Percentiles rank a stretch among this genome's conserved stretches.
These are phyloP conservation scores for Aegilops bicornis DNA, from an alignment of 176 grass and related monocot genomes.

Conservation along the genomic window DNA sequence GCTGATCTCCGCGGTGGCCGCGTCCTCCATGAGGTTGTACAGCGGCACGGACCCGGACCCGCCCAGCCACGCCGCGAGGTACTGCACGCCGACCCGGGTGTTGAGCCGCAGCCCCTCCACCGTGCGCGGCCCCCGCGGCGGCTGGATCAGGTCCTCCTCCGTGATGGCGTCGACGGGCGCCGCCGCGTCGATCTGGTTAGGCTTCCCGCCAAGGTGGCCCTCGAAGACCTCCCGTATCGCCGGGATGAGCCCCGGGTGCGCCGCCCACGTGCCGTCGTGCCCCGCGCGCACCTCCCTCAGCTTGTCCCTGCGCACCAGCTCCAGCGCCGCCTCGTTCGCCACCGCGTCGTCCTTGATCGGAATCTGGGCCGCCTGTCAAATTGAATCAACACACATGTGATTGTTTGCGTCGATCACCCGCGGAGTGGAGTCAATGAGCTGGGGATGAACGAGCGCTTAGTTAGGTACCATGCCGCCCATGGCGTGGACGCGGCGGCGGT, in stretches of 20 bases:
- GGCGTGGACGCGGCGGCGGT: constrained; percentile 86
- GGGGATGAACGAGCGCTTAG: not conserved
- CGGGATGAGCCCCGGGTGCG: constrained; percentile 89
- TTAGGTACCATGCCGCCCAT: constrained; percentile 91
- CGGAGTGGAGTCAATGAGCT: not conserved
- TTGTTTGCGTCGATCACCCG: not conserved
- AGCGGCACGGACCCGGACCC: constrained; percentile 80
- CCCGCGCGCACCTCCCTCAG: constrained; percentile 72
- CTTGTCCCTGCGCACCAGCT: constrained; percentile 91
- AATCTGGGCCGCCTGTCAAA: constrained; percentile 80
- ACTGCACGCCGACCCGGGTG: constrained; percentile 81
- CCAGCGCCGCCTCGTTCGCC: constrained; percentile 84
- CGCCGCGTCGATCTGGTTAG: constrained; percentile 66
- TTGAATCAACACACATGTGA: not conserved
- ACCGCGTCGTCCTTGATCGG: constrained; percentile 73
- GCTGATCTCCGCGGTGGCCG: constrained; percentile 94
- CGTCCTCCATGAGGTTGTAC: constrained; percentile 98
- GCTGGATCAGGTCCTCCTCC: constrained; percentile 72
- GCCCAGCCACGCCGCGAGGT: constrained; percentile 78
- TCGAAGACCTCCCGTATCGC: constrained; percentile 74
- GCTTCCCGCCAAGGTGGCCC: constrained; percentile 48
- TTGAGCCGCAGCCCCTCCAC: constrained; percentile 86
- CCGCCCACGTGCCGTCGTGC: constrained; percentile 96
- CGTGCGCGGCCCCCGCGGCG: constrained; percentile 55
- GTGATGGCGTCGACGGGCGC: constrained; percentile 42